Conservation (phyloP, 768 basidiomycete genomes). For the Serendipita sp. region DNA sequence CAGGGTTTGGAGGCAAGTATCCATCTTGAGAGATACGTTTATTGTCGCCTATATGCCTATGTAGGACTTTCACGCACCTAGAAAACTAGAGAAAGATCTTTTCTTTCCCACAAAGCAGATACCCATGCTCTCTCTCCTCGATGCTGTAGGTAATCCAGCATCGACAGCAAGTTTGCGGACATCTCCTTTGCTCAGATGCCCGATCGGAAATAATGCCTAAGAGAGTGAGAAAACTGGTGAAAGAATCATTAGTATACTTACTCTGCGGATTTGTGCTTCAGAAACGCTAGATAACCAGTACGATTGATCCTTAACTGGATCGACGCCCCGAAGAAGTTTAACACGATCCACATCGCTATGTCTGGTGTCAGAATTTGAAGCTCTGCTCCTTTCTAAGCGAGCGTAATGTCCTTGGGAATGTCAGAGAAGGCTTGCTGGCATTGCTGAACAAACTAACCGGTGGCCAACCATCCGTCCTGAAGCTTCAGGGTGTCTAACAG, state of each 20-base stretch:
- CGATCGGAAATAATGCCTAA: constrained; percentile 60
- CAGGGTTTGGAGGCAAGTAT: constrained; percentile 55
- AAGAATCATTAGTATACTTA: constrained; percentile 5
- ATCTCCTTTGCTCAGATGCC: constrained; percentile 42
- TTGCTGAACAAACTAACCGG: constrained; percentile 31
- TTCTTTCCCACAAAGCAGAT: constrained; percentile 87
- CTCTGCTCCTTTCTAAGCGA: constrained; percentile 29
- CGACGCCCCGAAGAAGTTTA: constrained; percentile 28
- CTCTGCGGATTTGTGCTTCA: constrained; percentile 43
- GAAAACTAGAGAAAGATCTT: constrained; percentile 49
- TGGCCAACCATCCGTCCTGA: constrained; percentile 53
- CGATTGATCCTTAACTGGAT: constrained; percentile 71
- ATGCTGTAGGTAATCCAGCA: constrained; percentile 51
- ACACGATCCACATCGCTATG: constrained; percentile 13
- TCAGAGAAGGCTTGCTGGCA: background rate
- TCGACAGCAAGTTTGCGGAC: constrained; percentile 56
- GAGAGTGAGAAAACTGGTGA: background rate
- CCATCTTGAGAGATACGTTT: constrained; percentile 31
- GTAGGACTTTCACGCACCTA: constrained; percentile 32
- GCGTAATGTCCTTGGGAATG: constrained; percentile 68
- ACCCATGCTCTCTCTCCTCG: constrained; percentile 77
- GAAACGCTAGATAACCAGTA: constrained; percentile 75
- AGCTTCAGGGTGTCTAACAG: constrained; percentile 45
- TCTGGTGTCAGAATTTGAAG: background rate
- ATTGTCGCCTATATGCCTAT: background rate